Evolutionary conservation across 306 rosid genomes (phyloP).

Genomic region (Abrus precatorius): DNA sequence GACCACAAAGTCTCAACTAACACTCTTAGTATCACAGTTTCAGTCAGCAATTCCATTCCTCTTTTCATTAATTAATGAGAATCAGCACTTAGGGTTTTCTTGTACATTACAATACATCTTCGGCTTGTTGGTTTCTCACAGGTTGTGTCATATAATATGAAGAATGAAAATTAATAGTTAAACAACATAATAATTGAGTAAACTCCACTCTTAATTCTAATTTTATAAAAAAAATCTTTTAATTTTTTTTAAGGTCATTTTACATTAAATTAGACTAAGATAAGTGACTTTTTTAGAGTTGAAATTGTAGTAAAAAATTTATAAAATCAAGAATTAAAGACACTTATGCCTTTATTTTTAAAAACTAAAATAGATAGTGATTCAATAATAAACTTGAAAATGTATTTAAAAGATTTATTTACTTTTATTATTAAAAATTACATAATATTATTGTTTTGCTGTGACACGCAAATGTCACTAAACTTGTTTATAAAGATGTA

Average conservation of each 20-base stretch:
- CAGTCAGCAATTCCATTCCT: constrained; percentile 23
- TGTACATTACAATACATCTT: constrained; percentile 10
- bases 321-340: too few relatives aligned
- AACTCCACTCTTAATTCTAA: too few relatives aligned
- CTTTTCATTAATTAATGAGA: constrained; percentile 5
- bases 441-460: not conserved
- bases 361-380: too few relatives aligned
- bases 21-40: constrained; percentile 13
- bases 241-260: too few relatives aligned
- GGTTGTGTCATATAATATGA: not conserved
- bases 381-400: not conserved
- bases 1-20: constrained; percentile 51
- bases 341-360: too few relatives aligned
- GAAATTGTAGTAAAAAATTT: too few relatives aligned
- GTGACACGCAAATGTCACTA: not conserved
- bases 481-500: too few relatives aligned
- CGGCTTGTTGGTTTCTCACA: not conserved
- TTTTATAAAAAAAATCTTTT: too few relatives aligned
- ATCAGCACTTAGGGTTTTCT: not conserved
- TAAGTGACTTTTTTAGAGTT: too few relatives aligned
- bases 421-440: not conserved
- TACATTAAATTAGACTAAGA: too few relatives aligned
- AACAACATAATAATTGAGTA: not conserved
- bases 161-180: not conserved
- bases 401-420: not conserved